Conservation (phyloP, 805 yeast species). For the Spathaspora girioi region DNA sequence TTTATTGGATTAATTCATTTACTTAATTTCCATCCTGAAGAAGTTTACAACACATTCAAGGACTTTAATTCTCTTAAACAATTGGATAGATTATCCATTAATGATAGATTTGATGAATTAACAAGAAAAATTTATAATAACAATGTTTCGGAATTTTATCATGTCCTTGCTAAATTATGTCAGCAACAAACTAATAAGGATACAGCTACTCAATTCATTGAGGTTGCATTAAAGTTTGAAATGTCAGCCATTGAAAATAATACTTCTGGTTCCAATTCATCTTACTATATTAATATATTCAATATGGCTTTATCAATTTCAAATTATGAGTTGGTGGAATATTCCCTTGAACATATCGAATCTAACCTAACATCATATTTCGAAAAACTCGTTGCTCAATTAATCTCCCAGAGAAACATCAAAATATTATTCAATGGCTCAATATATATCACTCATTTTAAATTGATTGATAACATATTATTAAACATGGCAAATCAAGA, state of each 20-base stretch:
- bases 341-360: constrained; percentile 15
- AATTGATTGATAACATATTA: constrained; percentile 30
- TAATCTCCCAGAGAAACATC: constrained; percentile 19
- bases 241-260: constrained; percentile 18
- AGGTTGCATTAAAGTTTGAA: constrained; percentile 23
- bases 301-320: constrained; percentile 21
- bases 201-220: constrained; percentile 8
- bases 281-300: constrained; percentile 20
- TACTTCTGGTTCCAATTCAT: constrained; percentile 5
- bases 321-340: constrained; percentile 16
- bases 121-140: background rate
- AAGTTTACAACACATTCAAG: constrained; percentile 19
- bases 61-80: constrained; percentile 12
- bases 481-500: constrained; percentile 30
- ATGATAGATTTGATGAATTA: constrained; percentile 3
- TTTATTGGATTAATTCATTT: constrained; percentile 33
- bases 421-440: constrained; percentile 18
- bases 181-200: constrained; percentile 12
- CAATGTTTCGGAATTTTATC: constrained; percentile 23
- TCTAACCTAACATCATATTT: constrained; percentile 12
- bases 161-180: constrained; percentile 24
- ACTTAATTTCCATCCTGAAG: constrained; percentile 22
- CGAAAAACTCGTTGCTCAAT: constrained; percentile 21
- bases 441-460: constrained; percentile 22
- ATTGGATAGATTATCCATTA: constrained; percentile 20